Base-by-base conservation (phyloP, 108 stramenopile genomes). In the Skeletonema potamos region DNA sequence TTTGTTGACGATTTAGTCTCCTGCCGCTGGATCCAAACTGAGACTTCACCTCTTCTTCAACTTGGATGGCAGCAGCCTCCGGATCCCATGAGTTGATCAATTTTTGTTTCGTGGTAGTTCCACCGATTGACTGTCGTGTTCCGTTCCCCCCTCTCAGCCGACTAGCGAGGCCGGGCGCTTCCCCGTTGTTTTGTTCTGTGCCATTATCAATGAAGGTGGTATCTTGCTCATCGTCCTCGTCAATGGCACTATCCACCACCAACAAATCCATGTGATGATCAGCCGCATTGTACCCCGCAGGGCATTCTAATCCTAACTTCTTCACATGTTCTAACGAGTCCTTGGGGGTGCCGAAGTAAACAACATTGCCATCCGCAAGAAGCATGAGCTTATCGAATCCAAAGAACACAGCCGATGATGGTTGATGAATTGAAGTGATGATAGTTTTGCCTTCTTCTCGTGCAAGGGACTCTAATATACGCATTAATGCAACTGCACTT, bases 181-280 rank as follows among this genome's bases (percentile, higher is more conserved):
- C 70, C 11, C 66, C 27, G 26, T 67, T 33, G 39, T 58, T 57
- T 27, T 51, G 34, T 10, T 36, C 58, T 18, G 66, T 15, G 20
- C 2, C 13, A 48, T 32, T 54, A 30, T 68, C 39, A 4, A 32
- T 57, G 22, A 34, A 9, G 24, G 34, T 30, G 34, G 80, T 24
- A 8, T 69, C 72, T 51, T 73, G 59, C 2, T 76, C 70, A 46
- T 51, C 64, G 2, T 76, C 64, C 29, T 63, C 64, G 1, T 82
- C 81, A 18, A 75, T 29, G 41, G 81, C 65, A 64, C 61, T 64
- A 43, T 87, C 89, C 44, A 62, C 64, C 1, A 91, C 87, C 67
- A 89, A 56, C 60, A 89, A 62, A 76, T 91, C 90, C 90, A 89
- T 91, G 77, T 86, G 85, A 66, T 91, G 90, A 82, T 91, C 87